Conservation (phyloP, 495 filamentous ascomycete species). For the Tuber melanosporum region DNA sequence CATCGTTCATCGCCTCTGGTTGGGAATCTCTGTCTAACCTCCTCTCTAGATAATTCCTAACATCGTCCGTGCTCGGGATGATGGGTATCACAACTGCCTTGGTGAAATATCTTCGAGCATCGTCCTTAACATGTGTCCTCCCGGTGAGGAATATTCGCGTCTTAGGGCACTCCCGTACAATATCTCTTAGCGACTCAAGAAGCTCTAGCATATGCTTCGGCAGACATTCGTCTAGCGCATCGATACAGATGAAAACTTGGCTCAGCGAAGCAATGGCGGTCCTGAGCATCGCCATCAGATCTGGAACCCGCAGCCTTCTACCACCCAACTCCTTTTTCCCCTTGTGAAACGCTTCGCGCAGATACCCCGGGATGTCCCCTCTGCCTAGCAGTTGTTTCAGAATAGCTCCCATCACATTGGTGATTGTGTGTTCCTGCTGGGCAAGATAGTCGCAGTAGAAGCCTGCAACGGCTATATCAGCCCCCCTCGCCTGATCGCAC, state of each 20-base stretch:
- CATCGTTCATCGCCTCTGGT: not conserved
- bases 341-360: not conserved
- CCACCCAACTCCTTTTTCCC: not conserved
- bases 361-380: not conserved
- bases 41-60: not conserved
- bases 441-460: not conserved
- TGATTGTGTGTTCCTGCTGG: not conserved
- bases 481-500: not conserved
- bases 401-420: not conserved
- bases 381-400: not conserved
- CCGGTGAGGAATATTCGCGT: not conserved
- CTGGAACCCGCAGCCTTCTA: not conserved
- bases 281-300: not conserved
- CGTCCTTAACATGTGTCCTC: not conserved
- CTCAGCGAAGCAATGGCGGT: not conserved
- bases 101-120: not conserved
- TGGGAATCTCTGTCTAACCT: not conserved
- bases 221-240: not conserved
- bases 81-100: not conserved
- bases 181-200: not conserved
- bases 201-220: not conserved
- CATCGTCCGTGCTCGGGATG: not conserved
- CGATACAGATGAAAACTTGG: not conserved
- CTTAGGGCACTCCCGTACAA: not conserved
- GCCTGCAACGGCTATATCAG: not conserved